These are phyloP conservation scores for Isoetes engelmannii DNA, from an alignment of 83 land plant species.

Conservation along the genomic window DNA sequence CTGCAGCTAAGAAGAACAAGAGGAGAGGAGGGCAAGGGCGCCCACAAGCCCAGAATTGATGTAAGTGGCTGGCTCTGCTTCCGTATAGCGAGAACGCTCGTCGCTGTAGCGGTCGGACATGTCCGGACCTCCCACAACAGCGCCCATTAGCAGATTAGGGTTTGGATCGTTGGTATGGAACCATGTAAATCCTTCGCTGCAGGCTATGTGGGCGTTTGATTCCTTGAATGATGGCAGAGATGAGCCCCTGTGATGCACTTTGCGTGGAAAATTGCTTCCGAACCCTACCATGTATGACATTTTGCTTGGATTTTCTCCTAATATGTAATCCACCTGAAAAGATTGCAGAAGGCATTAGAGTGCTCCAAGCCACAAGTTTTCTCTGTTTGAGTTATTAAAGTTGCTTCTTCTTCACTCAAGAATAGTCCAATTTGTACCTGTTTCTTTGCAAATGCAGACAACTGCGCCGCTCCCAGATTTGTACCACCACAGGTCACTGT, in stretches of 20 bases:
- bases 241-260: constrained; percentile 8
- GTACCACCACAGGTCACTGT: constrained; percentile 8
- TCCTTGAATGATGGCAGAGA: constrained; percentile 6
- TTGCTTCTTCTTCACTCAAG: background rate
- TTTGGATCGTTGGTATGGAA: background rate
- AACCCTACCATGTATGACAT: constrained; percentile 14
- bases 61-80: constrained; percentile 13
- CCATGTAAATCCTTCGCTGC: constrained; percentile 11
- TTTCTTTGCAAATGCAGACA: constrained; percentile 4
- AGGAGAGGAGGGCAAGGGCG: background rate
- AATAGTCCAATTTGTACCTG: background rate
- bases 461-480: background rate
- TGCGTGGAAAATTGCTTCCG: constrained; percentile 10
- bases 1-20: background rate
- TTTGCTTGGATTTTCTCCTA: constrained; percentile 2
- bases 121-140: constrained; percentile 12
- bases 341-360: background rate
- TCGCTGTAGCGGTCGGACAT: constrained; percentile 1
- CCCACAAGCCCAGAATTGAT: constrained; percentile 8
- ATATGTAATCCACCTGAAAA: constrained; percentile 12
- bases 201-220: background rate
- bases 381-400: background rate
- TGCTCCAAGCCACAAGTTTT: background rate
- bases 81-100: background rate
- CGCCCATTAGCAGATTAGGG: constrained; percentile 7